Base-by-base conservation (phyloP, 768 basidiomycete species). In the Candolleomyces eurysporus region DNA sequence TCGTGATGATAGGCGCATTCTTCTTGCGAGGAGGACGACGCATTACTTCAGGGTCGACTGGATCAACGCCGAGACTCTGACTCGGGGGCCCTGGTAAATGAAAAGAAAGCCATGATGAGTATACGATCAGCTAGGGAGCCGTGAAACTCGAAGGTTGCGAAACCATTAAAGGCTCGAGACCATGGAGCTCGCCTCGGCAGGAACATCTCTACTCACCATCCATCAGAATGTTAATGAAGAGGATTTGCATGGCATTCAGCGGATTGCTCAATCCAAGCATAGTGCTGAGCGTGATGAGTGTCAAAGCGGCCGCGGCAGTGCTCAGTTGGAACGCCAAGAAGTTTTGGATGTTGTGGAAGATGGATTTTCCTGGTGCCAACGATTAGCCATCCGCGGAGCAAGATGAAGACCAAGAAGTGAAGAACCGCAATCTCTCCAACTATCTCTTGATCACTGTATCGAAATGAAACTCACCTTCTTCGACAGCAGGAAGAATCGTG, bases 161-260 rank as follows among this genome's bases (percentile, higher is more conserved):
- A 36, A 36, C 36, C 36, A 11, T 36, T 7, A 36, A 36, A 36
- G 36, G 45, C 32, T 17, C 30, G 46, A 58, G 22, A 19, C 45
- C 62, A 22, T 52, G 55, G 49, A 49, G 53, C 64, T n/a, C 50
- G 21, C 46, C 52, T 9, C 36, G 45, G 19, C 57, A 14, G 46
- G 49, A 26, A 60, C 32, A 2, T 56, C 61, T 39, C 43, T 17
- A 73, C 82, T 39, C 60, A 90, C 94, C 95, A 65, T 98, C 96
- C 96, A 98, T 98, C 52, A 98, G 84, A 71, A 98, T 97, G 76
- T 98, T 98, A 69, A 98, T 98, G 72, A 97, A 98, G n/a, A 98
- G 77, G 68, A 98, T 98, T 73, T 98, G 95, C 95, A 98, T 98
- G 4, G 96, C 89, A 68, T 98, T 98, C 64, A 98, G 81, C 3